Evolutionary conservation across 768 basidiomycete genomes (phyloP).

Genomic region (Termitomyces sp.): DNA sequence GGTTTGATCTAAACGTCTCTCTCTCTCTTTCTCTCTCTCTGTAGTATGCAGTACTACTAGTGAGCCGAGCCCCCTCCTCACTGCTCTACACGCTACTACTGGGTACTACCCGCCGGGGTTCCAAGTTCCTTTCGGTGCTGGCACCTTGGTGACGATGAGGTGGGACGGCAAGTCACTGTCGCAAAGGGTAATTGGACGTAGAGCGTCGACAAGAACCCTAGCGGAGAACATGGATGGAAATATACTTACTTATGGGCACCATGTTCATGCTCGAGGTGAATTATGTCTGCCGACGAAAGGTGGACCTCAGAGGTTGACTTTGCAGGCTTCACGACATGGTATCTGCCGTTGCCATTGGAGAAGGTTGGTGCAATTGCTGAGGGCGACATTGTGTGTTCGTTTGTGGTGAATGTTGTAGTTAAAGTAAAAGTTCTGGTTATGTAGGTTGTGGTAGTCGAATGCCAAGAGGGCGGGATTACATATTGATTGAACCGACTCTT

Average conservation of each 20-base stretch:
- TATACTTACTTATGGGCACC: constrained; percentile 86
- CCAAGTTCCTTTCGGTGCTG: background rate
- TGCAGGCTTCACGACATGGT: constrained; percentile 13
- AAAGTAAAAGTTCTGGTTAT: background rate
- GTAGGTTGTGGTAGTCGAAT: constrained; percentile 10
- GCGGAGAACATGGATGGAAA: constrained; percentile 3
- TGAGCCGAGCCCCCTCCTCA: background rate
- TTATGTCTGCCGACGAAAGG: constrained; percentile 61
- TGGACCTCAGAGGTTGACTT: constrained; percentile 15
- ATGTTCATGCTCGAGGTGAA: constrained; percentile 74
- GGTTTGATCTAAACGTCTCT: constrained; percentile 1
- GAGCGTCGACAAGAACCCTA: constrained; percentile 22
- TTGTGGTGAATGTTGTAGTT: background rate
- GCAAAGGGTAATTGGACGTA: constrained; percentile 20
- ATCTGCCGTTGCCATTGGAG: constrained; percentile 17
- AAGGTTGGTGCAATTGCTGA: constrained; percentile 14
- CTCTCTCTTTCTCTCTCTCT: background rate
- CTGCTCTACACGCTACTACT: constrained; percentile 10
- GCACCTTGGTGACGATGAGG: constrained; percentile 11
- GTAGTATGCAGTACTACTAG: constrained; percentile 1
- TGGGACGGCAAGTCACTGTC: constrained; percentile 18
- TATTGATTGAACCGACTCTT: constrained; percentile 5
- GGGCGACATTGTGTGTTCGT: constrained; percentile 18
- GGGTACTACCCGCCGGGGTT: constrained; percentile 5
- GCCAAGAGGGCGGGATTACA: constrained; percentile 8